A percentile compares a stretch with the other conserved stretches of the same genome.
These are phyloP conservation scores for Erythrophleum ivorense DNA, from an alignment of 331 rosid genomes.

Conservation along the genomic window DNA sequence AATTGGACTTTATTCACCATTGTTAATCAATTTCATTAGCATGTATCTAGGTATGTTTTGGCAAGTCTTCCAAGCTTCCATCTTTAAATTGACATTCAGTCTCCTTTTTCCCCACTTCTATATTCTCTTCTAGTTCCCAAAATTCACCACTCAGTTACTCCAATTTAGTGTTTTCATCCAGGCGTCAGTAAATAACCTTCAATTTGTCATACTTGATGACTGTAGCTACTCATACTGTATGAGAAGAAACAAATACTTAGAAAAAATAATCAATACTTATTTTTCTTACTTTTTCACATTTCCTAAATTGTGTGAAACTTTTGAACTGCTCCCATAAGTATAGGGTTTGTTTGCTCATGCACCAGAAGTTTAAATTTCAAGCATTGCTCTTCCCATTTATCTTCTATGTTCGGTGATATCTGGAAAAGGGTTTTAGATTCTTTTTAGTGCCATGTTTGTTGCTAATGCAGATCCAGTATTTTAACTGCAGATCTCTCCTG, in stretches of 20 bases:
- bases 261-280: not conserved
- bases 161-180: not conserved
- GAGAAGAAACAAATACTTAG: not conserved
- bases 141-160: not conserved
- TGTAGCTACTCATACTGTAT: not conserved
- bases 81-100: not conserved
- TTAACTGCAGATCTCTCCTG: slow-evolving; percentile 78
- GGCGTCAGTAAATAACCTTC: not conserved
- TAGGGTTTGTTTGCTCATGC: not conserved
- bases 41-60: not conserved
- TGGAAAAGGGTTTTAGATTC: slow-evolving; percentile 21
- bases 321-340: not conserved
- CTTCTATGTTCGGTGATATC: slow-evolving; percentile 19
- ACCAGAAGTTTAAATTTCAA: not conserved
- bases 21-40: not conserved
- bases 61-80: not conserved
- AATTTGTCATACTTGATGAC: not conserved
- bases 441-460: slow-evolving; percentile 36
- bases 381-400: slow-evolving; percentile 13
- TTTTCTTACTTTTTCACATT: not conserved
- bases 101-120: not conserved
- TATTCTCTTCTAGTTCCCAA: not conserved
- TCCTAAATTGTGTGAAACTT: not conserved
- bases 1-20: not conserved
- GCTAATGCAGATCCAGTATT: slow-evolving; percentile 49